A percentile compares a stretch with the other conserved stretches of the same genome.
Conservation (phyloP, 495 filamentous ascomycete genomes). For the Tuber indicum region DNA sequence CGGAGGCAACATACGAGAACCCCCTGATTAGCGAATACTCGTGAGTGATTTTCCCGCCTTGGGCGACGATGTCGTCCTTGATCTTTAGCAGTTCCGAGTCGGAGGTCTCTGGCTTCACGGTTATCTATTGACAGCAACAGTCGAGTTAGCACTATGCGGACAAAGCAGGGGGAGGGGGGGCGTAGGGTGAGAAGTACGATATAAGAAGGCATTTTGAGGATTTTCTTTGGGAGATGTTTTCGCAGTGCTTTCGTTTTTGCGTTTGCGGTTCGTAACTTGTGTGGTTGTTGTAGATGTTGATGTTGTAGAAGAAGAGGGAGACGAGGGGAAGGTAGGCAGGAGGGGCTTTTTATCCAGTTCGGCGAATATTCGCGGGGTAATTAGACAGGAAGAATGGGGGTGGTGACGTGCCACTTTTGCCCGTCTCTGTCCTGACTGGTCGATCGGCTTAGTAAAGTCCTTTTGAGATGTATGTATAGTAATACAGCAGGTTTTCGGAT, state of each 20-base stretch:
- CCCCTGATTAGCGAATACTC: constrained; percentile 83
- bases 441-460: neutral
- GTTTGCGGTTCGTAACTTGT: neutral
- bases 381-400: neutral
- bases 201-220: constrained; percentile 10
- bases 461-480: neutral
- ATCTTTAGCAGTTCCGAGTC: constrained; percentile 62
- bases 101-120: constrained; percentile 61
- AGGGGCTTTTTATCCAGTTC: constrained; percentile 23
- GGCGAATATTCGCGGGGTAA: constrained; percentile 7
- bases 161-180: neutral
- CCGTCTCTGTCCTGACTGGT: neutral
- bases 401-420: neutral
- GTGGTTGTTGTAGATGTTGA: neutral
- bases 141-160: constrained; percentile 17
- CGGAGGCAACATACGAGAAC: constrained; percentile 63
- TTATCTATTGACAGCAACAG: constrained; percentile 54
- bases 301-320: constrained; percentile 6
- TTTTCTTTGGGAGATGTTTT: neutral
- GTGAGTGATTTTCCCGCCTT: constrained; percentile 74
- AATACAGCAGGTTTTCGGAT: neutral
- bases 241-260: neutral
- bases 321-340: neutral
- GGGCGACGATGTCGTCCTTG: constrained; percentile 60
- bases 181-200: constrained; percentile 14